phyloP scores from a whole-genome alignment of 2,329 filamentous ascomycete species.

The Stachybotrys echinatus region DNA sequence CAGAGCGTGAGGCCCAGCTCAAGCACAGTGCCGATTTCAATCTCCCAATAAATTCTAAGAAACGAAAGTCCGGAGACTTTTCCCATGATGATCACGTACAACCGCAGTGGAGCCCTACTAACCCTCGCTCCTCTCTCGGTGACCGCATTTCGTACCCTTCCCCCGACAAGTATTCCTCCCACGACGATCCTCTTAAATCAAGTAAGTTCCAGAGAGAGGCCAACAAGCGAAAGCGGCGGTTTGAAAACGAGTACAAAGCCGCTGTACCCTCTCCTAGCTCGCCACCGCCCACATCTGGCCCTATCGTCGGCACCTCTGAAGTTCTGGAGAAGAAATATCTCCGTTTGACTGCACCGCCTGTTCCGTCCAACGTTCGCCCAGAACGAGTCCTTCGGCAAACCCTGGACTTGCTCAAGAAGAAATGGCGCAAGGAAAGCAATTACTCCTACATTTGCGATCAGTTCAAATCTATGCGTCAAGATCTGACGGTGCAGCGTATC shows the following conservation, averaged over 20 bases:
- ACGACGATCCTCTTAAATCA: constrained; percentile 46
- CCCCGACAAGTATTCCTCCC: constrained; percentile 32
- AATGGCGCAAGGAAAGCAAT: constrained; percentile 90
- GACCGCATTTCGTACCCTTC: constrained; percentile 67
- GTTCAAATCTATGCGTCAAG: constrained; percentile 97
- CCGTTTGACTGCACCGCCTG: constrained; percentile 84
- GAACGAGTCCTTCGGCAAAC: constrained; percentile 75
- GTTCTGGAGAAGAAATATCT: constrained; percentile 90
- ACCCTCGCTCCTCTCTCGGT: constrained; percentile 54
- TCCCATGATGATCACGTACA: constrained; percentile 47
- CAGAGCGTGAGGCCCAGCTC: constrained; percentile 54
- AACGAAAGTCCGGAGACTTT: constrained; percentile 74
- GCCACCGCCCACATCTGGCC: constrained; percentile 53
- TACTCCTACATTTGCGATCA: constrained; percentile 98
- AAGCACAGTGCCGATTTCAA: constrained; percentile 24
- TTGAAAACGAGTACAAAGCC: constrained; percentile 62
- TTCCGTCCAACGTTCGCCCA: constrained; percentile 83
- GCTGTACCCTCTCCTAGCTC: constrained; percentile 52
- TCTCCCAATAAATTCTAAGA: constrained; percentile 50
- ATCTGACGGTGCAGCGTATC: constrained; percentile 95
- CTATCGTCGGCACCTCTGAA: constrained; percentile 81
- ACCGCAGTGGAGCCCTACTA: constrained; percentile 73
- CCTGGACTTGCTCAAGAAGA: constrained; percentile 83
- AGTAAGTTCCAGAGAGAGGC: constrained; percentile 93
- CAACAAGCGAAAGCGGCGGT: constrained; percentile 86